Evolutionary conservation across 192 early-diverging fungal genomes (phyloP).

Genomic region (Coemansia sp.): DNA sequence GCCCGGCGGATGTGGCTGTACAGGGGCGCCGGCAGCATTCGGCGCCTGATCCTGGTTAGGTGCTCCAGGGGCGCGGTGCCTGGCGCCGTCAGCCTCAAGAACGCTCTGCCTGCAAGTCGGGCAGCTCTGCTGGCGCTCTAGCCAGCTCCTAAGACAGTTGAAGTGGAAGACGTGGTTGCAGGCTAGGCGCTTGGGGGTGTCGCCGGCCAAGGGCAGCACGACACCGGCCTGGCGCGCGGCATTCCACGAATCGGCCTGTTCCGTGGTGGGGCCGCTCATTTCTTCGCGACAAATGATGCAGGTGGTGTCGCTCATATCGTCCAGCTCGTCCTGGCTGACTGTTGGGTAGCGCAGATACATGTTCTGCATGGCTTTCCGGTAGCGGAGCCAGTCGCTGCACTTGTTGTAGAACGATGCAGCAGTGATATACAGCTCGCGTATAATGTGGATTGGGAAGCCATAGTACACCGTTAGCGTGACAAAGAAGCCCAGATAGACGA

Average conservation of each 20-base stretch:
- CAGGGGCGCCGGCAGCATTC: not conserved
- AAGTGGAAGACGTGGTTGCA: slow-evolving; percentile 99
- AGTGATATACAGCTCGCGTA: slow-evolving; percentile 95
- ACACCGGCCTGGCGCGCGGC: slow-evolving; percentile 13
- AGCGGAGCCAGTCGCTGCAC: slow-evolving; percentile 84
- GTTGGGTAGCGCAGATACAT: slow-evolving; percentile 97
- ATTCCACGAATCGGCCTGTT: slow-evolving; percentile 29
- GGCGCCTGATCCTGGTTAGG: not conserved
- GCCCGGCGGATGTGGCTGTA: too few relatives aligned
- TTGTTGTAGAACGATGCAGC: slow-evolving; percentile 86
- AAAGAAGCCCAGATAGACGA: slow-evolving; percentile 88
- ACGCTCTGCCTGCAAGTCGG: slow-evolving; percentile 73
- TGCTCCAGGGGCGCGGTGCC: not conserved
- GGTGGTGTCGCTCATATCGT: slow-evolving; percentile 64
- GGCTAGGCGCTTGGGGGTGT: slow-evolving; percentile 88
- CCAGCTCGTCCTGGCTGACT: slow-evolving; percentile 79
- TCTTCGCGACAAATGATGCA: slow-evolving; percentile 99
- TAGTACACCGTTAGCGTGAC: slow-evolving; percentile 76
- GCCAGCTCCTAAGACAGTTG: slow-evolving; percentile 92
- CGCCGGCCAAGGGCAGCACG: slow-evolving; percentile 34
- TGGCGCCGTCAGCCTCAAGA: slow-evolving; percentile 5
- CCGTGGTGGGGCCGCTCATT: slow-evolving; percentile 59
- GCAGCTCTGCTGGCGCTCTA: slow-evolving; percentile 96
- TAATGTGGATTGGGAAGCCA: slow-evolving; percentile 90
- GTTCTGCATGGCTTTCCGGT: slow-evolving; percentile 89